Evolutionary conservation across 73 alveolate genomes (phyloP).

Genomic region (Stentor roeselii): DNA sequence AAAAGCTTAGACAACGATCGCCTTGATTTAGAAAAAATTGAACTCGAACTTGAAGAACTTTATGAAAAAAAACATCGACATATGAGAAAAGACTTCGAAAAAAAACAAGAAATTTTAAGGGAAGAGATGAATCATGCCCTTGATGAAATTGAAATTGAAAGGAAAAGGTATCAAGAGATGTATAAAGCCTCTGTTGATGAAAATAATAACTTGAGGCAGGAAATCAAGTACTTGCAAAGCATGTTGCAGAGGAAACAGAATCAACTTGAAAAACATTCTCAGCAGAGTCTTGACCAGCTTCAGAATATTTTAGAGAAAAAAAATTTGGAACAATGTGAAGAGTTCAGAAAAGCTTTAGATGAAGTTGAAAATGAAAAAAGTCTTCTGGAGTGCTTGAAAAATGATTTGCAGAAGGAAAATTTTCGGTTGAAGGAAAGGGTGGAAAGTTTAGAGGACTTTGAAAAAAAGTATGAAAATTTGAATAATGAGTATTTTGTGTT

Average conservation of each 20-base stretch:
- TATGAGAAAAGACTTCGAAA: neutral
- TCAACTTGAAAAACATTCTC: constrained; percentile 25
- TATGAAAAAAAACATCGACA: constrained; percentile 14
- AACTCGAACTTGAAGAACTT: constrained; percentile 18
- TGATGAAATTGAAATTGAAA: neutral
- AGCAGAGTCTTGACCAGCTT: neutral
- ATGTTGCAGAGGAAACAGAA: constrained; percentile 7
- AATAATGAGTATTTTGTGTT: neutral
- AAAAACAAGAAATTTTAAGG: neutral
- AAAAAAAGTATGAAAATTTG: neutral
- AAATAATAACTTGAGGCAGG: neutral
- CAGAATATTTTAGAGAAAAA: neutral
- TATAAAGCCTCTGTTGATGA: constrained; percentile 13
- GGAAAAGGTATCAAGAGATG: neutral
- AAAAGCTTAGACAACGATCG: neutral
- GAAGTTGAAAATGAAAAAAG: neutral
- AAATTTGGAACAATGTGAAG: neutral
- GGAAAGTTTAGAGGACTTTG: neutral
- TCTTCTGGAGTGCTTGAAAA: neutral
- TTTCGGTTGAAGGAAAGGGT: neutral
- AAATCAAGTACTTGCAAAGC: constrained; percentile 6
- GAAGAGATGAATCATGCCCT: neutral
- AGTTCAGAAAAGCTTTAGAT: neutral
- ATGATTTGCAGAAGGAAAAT: neutral
- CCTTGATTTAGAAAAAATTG: neutral